Percentiles rank a stretch among this genome's conserved stretches.
phyloP scores from a whole-genome alignment of 2,329 filamentous ascomycete genomes.

The Colletotrichum lini region DNA sequence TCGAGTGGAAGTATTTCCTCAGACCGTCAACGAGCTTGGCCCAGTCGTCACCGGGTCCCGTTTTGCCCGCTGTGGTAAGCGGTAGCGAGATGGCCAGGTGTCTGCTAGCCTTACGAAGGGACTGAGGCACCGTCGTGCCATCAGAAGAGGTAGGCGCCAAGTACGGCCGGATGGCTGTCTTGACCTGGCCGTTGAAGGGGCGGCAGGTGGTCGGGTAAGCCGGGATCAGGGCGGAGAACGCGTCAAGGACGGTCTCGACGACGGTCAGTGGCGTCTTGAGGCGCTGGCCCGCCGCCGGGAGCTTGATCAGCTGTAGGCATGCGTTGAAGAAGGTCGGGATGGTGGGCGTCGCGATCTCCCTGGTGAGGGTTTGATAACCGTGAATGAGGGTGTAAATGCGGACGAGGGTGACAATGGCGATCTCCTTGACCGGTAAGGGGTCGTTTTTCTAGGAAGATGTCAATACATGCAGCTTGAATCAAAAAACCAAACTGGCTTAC shows the following conservation, averaged over 20 bases:
- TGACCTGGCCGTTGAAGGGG: constrained; percentile 79
- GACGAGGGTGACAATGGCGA: constrained; percentile 83
- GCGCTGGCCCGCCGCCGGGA: constrained; percentile 55
- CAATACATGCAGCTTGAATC: constrained; percentile 42
- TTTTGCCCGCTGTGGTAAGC: constrained; percentile 87
- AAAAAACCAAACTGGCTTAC: constrained; percentile 57
- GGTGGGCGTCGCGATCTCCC: constrained; percentile 90
- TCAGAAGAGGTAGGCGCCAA: constrained; percentile 76
- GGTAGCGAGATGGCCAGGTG: constrained; percentile 80
- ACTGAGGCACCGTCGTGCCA: constrained; percentile 61
- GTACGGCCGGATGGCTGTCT: constrained; percentile 70
- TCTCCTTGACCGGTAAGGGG: constrained; percentile 79
- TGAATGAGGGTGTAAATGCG: constrained; percentile 89
- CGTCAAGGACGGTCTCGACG: constrained; percentile 78
- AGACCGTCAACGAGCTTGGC: constrained; percentile 73
- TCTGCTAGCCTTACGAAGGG: constrained; percentile 71
- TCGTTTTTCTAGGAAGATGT: constrained; percentile 77
- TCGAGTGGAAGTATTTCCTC: constrained; percentile 76
- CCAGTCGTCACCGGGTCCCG: constrained; percentile 85
- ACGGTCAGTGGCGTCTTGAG: constrained; percentile 63
- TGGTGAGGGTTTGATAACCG: constrained; percentile 84
- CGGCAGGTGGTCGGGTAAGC: constrained; percentile 88
- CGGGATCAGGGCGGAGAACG: constrained; percentile 81
- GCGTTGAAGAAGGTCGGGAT: constrained; percentile 81
- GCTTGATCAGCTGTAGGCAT: constrained; percentile 77